A percentile compares a stretch with the other conserved stretches of the same genome.
Conservation (phyloP, 169 alveolate genomes). For the Eimeria falciformis region DNA sequence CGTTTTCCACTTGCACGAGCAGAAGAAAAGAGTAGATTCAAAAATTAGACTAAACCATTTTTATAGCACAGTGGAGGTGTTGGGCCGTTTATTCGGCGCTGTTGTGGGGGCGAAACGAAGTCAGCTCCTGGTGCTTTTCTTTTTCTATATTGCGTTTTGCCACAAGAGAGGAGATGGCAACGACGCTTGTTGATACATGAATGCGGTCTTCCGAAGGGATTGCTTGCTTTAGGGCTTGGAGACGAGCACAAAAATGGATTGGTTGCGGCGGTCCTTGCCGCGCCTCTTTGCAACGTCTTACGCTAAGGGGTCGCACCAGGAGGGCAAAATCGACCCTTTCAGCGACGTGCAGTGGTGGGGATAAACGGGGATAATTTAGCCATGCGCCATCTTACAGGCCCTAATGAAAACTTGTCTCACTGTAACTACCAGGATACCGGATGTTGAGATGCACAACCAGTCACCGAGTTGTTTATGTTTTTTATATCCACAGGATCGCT, state of each 20-base stretch:
- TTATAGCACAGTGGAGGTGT: no score
- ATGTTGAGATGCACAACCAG: neutral
- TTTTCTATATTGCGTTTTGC: no score
- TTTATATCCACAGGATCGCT: slow-evolving; percentile 82
- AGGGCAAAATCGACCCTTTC: slow-evolving; percentile 87
- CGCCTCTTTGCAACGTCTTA: slow-evolving; percentile 66
- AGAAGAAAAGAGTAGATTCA: no score
- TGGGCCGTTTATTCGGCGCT: no score
- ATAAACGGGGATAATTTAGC: neutral
- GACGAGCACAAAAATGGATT: neutral
- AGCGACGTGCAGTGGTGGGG: slow-evolving; percentile 90
- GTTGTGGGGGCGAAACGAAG: no score
- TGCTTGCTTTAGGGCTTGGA: neutral
- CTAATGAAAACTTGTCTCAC: neutral
- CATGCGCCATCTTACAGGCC: neutral
- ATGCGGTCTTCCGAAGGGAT: no score
- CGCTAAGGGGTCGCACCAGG: slow-evolving; percentile 88
- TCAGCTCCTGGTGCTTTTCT: no score
- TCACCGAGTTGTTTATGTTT: neutral
- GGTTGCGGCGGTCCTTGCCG: slow-evolving; percentile 16
- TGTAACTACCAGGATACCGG: no score
- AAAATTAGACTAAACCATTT: no score
- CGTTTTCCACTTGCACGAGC: no score
- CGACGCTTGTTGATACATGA: no score
- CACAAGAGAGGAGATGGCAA: no score